phyloP scores from a whole-genome alignment of 805 yeast species.

The Wickerhamomyces alni region DNA sequence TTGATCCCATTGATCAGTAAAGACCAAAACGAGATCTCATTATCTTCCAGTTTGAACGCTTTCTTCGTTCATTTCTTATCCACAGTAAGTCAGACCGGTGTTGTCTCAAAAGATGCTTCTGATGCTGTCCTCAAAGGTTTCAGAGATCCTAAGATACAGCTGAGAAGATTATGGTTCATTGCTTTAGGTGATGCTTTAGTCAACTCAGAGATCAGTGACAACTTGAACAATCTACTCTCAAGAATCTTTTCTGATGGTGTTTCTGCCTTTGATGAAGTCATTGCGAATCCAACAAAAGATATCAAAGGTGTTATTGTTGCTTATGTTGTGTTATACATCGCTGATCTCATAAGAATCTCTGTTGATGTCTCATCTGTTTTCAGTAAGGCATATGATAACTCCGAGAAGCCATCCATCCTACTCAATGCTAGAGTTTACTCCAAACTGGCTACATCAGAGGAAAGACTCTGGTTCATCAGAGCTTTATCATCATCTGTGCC shows the following conservation, averaged over 20 bases:
- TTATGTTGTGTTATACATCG: slow-evolving; percentile 37
- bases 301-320: slow-evolving; percentile 40
- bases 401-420: slow-evolving; percentile 42
- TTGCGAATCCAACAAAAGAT: slow-evolving; percentile 45
- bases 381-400: slow-evolving; percentile 28
- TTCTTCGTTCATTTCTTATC: slow-evolving; percentile 40
- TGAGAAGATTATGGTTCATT: slow-evolving; percentile 64
- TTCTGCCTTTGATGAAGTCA: slow-evolving; percentile 36
- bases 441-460: slow-evolving; percentile 40
- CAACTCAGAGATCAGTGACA: slow-evolving; percentile 4
- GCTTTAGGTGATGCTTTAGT: slow-evolving; percentile 36
- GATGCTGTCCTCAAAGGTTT: slow-evolving; percentile 44
- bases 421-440: slow-evolving; percentile 41
- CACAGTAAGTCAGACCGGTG: slow-evolving; percentile 17
- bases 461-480: slow-evolving; percentile 46
- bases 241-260: slow-evolving; percentile 22
- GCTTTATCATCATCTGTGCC: slow-evolving; percentile 34
- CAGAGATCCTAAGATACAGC: slow-evolving; percentile 52
- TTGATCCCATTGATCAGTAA: slow-evolving; percentile 53
- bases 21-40: slow-evolving; percentile 69
- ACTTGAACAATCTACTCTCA: slow-evolving; percentile 10
- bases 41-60: slow-evolving; percentile 43
- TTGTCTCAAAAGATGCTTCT: slow-evolving; percentile 16
- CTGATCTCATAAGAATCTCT: slow-evolving; percentile 19
- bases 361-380: slow-evolving; percentile 25